Base-by-base conservation (phyloP, 495 filamentous ascomycete species). In the Penicillium simplicissimum region DNA sequence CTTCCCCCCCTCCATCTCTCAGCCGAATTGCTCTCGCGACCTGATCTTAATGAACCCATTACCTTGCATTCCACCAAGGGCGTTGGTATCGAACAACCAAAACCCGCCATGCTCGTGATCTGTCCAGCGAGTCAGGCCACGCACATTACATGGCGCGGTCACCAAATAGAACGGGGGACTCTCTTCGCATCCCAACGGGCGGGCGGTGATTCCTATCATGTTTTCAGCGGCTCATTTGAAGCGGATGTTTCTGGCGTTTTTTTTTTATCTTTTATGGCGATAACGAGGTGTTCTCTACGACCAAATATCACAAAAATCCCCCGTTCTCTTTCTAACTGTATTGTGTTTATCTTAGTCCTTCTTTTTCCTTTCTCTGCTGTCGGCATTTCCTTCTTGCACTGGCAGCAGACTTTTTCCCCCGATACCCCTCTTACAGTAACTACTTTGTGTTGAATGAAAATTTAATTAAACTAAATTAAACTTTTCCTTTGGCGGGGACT, bases 171-270 rank as follows among this genome's bases (percentile, higher is more conserved):
- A 53, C 28, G 49, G 42, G 51, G 43, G 38, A 61, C 62, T 63
- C 60, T 64, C 56, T 59, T 58, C 61, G 56, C 67, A 67, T 67
- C 63, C 51, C 48, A 11, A 52, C 9, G 48, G 23, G 23, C 48
- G 48, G 61, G 55, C 58, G 55, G 59, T 62, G 59, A 59, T 64
- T 47, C 64, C 60, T 70, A 62, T 60, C 64, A 67, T 64, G 62
- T 59, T 68, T 63, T 57, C 61, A 71, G 69, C 69, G 68, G 59
- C 65, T 56, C 53, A 57, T 64, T 61, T 54, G 36, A 40, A 64
- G 67, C 64, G 64, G 59, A 58, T 55, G 34, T 28, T 52, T 58
- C 42, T 21, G 69, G 66, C 66, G 64, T 68, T 67, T 62, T 43
- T 19, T 0, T 11, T 6, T 71, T 54, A 69, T 71, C 31, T 63